These are phyloP conservation scores for Rubia yunnanensis DNA, from an alignment of 257 asterid species.

Conservation along the genomic window DNA sequence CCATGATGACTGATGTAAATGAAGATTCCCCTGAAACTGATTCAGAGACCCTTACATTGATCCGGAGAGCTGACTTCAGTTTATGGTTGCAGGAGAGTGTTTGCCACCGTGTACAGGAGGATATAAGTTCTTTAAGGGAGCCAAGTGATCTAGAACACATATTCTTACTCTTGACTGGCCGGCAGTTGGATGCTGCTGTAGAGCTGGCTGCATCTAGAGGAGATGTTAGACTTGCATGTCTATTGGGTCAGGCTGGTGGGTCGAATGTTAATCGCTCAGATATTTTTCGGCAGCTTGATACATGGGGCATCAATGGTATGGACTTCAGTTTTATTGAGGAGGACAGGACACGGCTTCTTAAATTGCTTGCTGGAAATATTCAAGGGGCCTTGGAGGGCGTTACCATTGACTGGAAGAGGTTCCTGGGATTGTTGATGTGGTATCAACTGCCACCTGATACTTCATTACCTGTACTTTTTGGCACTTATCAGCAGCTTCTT, in stretches of 20 bases:
- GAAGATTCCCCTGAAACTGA: slow-evolving; percentile 54
- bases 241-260: slow-evolving; percentile 94
- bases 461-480: slow-evolving; percentile 62
- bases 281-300: slow-evolving; percentile 65
- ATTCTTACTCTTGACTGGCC: slow-evolving; percentile 84
- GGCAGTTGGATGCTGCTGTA: slow-evolving; percentile 82
- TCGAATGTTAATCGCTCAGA: slow-evolving; percentile 54
- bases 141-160: slow-evolving; percentile 66
- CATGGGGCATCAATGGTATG: slow-evolving; percentile 88
- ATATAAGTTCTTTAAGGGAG: slow-evolving; percentile 60
- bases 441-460: slow-evolving; percentile 81
- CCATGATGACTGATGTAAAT: slow-evolving; percentile 57
- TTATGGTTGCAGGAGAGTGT: slow-evolving; percentile 95
- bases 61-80: slow-evolving; percentile 84
- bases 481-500: slow-evolving; percentile 76
- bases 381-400: slow-evolving; percentile 57
- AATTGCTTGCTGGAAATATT: slow-evolving; percentile 88
- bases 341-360: slow-evolving; percentile 70
- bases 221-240: slow-evolving; percentile 88
- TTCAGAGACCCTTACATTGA: slow-evolving; percentile 70
- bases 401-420: slow-evolving; percentile 93
- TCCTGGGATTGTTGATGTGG: slow-evolving; percentile 93
- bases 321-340: slow-evolving; percentile 83
- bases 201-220: slow-evolving; percentile 95
- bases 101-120: slow-evolving; percentile 83